Evolutionary conservation across 1,284 basidiomycete genomes (phyloP), one percentile per base, ranked within the genome.

Genomic region (Cryptococcus sp.): DNA sequence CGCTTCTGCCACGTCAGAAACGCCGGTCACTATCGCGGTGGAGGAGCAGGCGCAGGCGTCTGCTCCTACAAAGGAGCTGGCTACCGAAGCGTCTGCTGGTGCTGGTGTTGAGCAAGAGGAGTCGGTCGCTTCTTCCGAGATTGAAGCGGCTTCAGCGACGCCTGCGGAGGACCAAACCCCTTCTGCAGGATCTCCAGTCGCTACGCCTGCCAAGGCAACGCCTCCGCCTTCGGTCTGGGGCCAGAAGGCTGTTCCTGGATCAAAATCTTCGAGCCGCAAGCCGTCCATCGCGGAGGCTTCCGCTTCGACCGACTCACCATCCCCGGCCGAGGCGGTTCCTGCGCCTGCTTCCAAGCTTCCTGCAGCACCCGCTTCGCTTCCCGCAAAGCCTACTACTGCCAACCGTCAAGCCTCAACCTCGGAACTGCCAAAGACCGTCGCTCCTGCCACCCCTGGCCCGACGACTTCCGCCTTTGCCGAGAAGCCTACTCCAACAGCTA

Each of bases 391-490:
- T 16, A 49, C 40, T 13, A n/a, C 54, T 55, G 55, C 47, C 30
- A 10, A 38, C 43, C 38, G 27, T 41, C 17, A 50, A 47, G 15
- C 5, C 23, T 7, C 48, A 39, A 0, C 38, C 54, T 20, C 16
- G 20, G 39, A 59, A 40, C 39, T 43, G 7, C 57, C 54, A 10
- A 59, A 62, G 51, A 52, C 47, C 40, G 58, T 58, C 15, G 56
- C 47, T 41, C 53, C 52, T 27, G 58, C 65, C 20, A 62, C 65
- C 22, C 64, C 67, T 38, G 61, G 57, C 27, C 53, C 62, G 0
- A 54, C 54, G 23, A 45, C 60, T 11, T 50, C 61, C 19, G 52
- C 64, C 17, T 84, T 83, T 59, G 85, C 86, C 39, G 89, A 89
- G 40, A 87, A 88, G 20, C 42, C 45, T 11, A 41, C 65, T 1